Evolutionary conservation across 2,329 filamentous ascomycete genomes (phyloP).

Genomic region (Stagonosporopsis rhizophila): DNA sequence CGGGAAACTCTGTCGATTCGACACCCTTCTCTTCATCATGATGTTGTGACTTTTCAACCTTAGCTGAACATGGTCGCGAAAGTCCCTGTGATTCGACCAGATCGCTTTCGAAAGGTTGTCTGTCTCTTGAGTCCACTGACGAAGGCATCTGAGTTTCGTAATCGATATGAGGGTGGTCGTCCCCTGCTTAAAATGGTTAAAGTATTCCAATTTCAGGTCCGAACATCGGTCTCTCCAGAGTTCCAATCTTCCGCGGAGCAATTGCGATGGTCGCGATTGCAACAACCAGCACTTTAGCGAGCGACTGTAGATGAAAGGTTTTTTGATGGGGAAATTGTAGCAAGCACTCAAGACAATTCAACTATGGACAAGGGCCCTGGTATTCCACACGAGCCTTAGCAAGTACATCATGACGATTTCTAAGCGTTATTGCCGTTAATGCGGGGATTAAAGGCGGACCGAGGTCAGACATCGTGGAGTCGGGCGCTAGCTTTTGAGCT

Average conservation of each 20-base stretch:
- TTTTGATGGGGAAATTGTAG: not conserved
- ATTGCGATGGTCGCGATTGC: not conserved
- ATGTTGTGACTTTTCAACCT: not conserved
- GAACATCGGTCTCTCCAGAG: conserved; percentile 1
- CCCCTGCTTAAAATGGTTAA: not conserved
- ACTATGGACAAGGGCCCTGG: not conserved
- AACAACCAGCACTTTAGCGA: not conserved
- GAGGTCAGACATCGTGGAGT: conserved; percentile 32
- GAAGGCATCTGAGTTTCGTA: conserved; percentile 20
- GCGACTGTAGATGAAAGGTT: not conserved
- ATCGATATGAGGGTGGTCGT: not conserved
- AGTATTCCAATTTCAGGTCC: conserved; percentile 1
- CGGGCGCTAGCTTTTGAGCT: conserved; percentile 3
- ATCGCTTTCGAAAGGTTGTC: conserved; percentile 21
- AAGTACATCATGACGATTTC: conserved; percentile 30
- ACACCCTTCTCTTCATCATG: conserved; percentile 9
- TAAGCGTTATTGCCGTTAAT: conserved; percentile 30
- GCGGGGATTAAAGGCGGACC: conserved; percentile 34
- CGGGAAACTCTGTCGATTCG: conserved; percentile 14
- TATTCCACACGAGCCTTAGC: not conserved
- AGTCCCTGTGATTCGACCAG: conserved; percentile 25
- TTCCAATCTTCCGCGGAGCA: not conserved
- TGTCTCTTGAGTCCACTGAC: conserved; percentile 24
- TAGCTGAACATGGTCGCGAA: conserved; percentile 23
- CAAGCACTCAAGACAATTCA: conserved; percentile 1